Base-by-base conservation (phyloP, 1,284 basidiomycete genomes). In the Pisolithus thermaeus region DNA sequence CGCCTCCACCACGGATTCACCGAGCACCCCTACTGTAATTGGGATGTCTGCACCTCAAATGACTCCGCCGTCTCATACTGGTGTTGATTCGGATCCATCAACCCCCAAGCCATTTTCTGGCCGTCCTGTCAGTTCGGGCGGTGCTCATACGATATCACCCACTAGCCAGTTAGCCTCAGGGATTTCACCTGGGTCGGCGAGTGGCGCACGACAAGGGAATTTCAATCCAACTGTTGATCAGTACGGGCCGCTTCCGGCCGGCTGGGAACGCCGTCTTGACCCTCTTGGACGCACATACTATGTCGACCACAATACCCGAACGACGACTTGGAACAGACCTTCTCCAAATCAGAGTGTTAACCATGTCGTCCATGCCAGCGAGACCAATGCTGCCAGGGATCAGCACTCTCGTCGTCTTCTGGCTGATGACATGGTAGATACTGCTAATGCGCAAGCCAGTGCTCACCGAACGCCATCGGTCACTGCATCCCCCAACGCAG, bases 221-320 rank as follows among this genome's bases (percentile, higher is more conserved):
- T 92, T 92, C 70, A 90, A 90, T 63, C 87, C 91, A 18, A 86
- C 84, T 58, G 84, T 90, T 45, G 91, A 93, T 70, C 90, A 92
- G 59, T 84, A 81, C 55, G 91, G 91, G 7, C 78, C 86, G 28
- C 73, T 97, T 22, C 93, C 94, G 3, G 67, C 74, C 32, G 92
- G 92, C 4, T 97, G 93, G 93, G 93, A 97, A 71, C 81, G 93
- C 53, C 87, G 93, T 52, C 89, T 92, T 51, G 93, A 97, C 70
- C 91, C 93, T 53, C 79, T 95, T 28, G 94, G 87, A 6, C 75
- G 93, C 53, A 93, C 90, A 20, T 97, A 97, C 69, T 97, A 92
- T 61, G 90, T 92, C 48, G 90, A 92, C 66, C 92, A 97, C 72
- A 96, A 94, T 70, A 92, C 90, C 11, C 84, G 94, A 51, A 88